Conservation (phyloP, 176 grass and related monocot species). For the Saccharum officinarum region DNA sequence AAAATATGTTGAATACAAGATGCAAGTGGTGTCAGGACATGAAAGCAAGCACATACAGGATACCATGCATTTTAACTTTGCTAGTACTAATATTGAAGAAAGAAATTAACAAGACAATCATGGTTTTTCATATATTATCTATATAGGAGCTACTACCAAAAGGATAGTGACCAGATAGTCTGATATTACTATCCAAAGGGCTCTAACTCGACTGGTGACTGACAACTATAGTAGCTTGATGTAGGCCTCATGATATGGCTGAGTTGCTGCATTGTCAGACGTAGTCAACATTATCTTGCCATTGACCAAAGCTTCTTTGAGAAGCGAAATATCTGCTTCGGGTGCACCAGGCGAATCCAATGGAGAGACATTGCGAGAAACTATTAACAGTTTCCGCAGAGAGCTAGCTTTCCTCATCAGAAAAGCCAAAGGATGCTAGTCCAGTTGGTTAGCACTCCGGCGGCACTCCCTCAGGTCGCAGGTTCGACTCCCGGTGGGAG, state of each 20-base stretch:
- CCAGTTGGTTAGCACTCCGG: too few species aligned
- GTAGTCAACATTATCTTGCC: constrained; percentile 9
- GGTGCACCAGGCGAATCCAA: neutral
- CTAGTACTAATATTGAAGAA: neutral
- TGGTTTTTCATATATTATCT: neutral
- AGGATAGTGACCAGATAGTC: too few species aligned
- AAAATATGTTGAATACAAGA: too few species aligned
- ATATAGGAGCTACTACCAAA: neutral
- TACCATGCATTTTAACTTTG: neutral
- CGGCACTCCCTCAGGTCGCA: too few species aligned
- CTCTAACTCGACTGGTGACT: neutral
- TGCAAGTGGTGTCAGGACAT: neutral
- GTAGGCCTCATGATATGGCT: constrained; percentile 5
- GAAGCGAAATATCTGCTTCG: neutral
- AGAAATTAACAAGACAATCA: neutral
- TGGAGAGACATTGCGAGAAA: neutral
- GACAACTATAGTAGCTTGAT: neutral
- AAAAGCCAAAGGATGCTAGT: too few species aligned
- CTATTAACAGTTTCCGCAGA: neutral
- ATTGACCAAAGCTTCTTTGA: neutral
- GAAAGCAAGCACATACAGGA: neutral
- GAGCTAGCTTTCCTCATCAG: constrained; percentile 21
- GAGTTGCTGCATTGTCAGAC: neutral
- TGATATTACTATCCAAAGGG: too few species aligned
- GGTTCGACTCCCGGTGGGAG: too few species aligned